These are phyloP conservation scores for Onygenales sp. DNA, from an alignment of 2,329 filamentous ascomycete genomes.

Conservation along the genomic window DNA sequence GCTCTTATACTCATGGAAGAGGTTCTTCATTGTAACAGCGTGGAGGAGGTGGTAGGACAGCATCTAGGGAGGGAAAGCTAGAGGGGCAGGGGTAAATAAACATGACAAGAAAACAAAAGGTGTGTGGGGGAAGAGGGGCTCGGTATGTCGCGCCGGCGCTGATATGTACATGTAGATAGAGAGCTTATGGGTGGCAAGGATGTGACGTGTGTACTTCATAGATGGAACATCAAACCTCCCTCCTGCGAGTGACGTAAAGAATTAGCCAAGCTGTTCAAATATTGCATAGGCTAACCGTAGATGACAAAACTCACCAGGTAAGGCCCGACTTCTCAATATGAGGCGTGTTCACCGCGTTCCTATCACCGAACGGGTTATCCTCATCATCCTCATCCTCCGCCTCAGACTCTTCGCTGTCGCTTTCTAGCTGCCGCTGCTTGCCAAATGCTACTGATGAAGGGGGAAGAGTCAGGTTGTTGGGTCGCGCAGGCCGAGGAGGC, in stretches of 20 bases:
- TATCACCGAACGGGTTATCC: slow-evolving; percentile 80
- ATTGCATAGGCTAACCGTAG: no score
- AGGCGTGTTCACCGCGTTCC: slow-evolving; percentile 49
- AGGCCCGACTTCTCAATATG: slow-evolving; percentile 21
- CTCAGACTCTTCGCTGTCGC: slow-evolving; percentile 46
- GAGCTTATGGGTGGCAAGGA: no score
- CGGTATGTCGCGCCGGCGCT: no score
- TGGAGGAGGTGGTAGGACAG: no score
- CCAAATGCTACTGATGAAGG: slow-evolving; percentile 13
- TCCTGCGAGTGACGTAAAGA: background rate
- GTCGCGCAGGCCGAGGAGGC: slow-evolving; percentile 46
- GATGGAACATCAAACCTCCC: slow-evolving; percentile 2
- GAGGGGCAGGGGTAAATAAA: no score
- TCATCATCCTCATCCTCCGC: slow-evolving; percentile 58
- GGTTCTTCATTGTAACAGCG: no score
- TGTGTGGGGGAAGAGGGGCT: no score
- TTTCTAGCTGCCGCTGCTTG: slow-evolving; percentile 34
- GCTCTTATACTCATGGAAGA: no score
- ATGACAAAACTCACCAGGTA: slow-evolving; percentile 23
- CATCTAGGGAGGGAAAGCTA: no score
- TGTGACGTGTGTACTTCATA: background rate
- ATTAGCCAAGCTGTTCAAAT: background rate
- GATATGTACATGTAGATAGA: no score
- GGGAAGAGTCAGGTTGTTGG: slow-evolving; percentile 42
- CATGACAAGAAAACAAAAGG: no score